Evolutionary conservation across 2,329 filamentous ascomycete genomes (phyloP).

Genomic region (Sodiomyces alkalinus): DNA sequence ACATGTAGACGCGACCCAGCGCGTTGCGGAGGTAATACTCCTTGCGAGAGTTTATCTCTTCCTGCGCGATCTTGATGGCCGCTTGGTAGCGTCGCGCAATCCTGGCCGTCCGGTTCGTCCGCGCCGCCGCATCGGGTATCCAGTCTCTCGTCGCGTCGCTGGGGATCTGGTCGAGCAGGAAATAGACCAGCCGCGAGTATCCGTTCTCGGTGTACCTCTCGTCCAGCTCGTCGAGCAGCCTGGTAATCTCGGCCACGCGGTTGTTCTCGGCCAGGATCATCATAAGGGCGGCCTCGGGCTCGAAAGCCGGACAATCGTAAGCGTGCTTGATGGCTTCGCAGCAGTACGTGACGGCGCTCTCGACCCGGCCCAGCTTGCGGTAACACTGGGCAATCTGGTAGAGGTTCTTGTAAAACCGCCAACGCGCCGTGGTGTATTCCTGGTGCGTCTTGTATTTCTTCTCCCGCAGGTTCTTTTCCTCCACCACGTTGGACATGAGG

Average conservation of each 20-base stretch:
- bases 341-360: slow-evolving; percentile 19
- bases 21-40: slow-evolving; percentile 22
- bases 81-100: slow-evolving; percentile 15
- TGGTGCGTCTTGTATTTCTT: slow-evolving; percentile 10
- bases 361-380: slow-evolving; percentile 15
- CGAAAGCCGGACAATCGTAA: slow-evolving; percentile 17
- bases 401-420: slow-evolving; percentile 25
- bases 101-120: slow-evolving; percentile 15
- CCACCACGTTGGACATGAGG: slow-evolving; percentile 20
- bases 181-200: slow-evolving; percentile 15
- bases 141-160: slow-evolving; percentile 19
- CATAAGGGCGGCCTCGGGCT: slow-evolving; percentile 21
- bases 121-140: slow-evolving; percentile 24
- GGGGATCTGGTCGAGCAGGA: slow-evolving; percentile 18
- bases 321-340: slow-evolving; percentile 17
- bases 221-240: slow-evolving; percentile 18
- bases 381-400: slow-evolving; percentile 21
- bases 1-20: slow-evolving; percentile 18
- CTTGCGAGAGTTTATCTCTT: slow-evolving; percentile 19
- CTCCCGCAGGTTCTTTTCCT: slow-evolving; percentile 14
- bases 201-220: slow-evolving; percentile 11
- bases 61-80: slow-evolving; percentile 17
- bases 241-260: slow-evolving; percentile 18
- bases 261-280: slow-evolving; percentile 21
- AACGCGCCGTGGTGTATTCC: slow-evolving; percentile 15